Percentiles rank a stretch among this genome's conserved stretches.
Conservation (phyloP, 2,329 filamentous ascomycete genomes). For the Calonectria hawksworthii region DNA sequence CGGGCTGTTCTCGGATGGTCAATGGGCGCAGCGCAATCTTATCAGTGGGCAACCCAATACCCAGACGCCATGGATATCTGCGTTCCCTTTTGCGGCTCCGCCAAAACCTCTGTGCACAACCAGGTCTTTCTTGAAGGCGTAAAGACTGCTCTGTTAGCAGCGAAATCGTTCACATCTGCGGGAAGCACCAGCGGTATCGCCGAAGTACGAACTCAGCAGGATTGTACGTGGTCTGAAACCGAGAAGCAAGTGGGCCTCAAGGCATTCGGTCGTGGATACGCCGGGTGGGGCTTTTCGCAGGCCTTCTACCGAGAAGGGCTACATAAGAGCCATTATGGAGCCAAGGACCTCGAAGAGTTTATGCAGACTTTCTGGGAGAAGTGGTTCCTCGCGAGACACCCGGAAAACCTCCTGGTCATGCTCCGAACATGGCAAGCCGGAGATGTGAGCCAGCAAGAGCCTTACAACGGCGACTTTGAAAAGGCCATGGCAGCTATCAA, state of each 20-base stretch:
- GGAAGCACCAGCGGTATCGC: conserved; percentile 54
- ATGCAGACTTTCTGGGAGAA: conserved; percentile 82
- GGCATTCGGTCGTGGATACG: conserved; percentile 81
- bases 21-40: conserved; percentile 69
- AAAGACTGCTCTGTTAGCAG: conserved; percentile 59
- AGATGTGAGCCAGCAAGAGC: conserved; percentile 77
- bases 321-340: conserved; percentile 76
- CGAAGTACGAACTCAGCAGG: conserved; percentile 35
- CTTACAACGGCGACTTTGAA: conserved; percentile 76
- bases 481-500: conserved; percentile 78
- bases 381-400: conserved; percentile 81
- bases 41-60: conserved; percentile 64
- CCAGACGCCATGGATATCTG: conserved; percentile 62
- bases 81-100: conserved; percentile 65
- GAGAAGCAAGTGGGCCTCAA: conserved; percentile 65
- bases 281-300: conserved; percentile 86
- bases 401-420: conserved; percentile 82
- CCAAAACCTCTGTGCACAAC: conserved; percentile 66
- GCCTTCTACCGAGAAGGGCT: conserved; percentile 81
- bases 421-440: conserved; percentile 83
- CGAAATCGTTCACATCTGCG: conserved; percentile 63
- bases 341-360: conserved; percentile 79
- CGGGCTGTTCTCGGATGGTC: conserved; percentile 67
- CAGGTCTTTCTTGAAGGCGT: conserved; percentile 69
- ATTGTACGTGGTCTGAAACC: conserved; percentile 56